These are phyloP conservation scores for Coccomyxa sp. DNA, from an alignment of 139 green algal genomes.

Conservation along the genomic window DNA sequence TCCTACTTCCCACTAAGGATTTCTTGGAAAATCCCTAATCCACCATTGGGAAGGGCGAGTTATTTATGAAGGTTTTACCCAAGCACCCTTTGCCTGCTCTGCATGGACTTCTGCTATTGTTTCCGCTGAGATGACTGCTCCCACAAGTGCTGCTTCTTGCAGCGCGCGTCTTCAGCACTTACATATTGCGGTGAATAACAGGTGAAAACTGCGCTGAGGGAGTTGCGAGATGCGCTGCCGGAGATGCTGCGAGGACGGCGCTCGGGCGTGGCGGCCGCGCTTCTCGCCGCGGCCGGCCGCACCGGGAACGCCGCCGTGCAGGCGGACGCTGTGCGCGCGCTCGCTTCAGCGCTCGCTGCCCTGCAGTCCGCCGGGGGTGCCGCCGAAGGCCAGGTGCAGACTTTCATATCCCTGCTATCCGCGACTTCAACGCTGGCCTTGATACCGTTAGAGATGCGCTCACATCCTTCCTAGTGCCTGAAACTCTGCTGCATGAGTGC, in stretches of 20 bases:
- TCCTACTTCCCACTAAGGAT: neutral
- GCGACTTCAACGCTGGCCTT: no score
- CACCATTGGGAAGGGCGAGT: neutral
- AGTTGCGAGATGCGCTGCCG: constrained; percentile 36
- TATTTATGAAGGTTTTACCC: neutral
- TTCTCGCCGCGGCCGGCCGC: constrained; percentile 51
- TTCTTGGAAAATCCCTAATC: neutral
- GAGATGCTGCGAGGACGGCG: constrained; percentile 56
- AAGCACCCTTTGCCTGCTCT: no score
- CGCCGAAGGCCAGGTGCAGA: neutral
- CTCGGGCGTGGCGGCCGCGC: constrained; percentile 62
- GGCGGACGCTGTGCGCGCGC: constrained; percentile 35
- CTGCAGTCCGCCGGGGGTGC: constrained; percentile 26
- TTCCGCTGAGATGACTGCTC: neutral
- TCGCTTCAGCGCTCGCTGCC: constrained; percentile 37
- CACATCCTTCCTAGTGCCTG: neutral
- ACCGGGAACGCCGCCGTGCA: constrained; percentile 30
- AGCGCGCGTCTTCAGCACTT: neutral
- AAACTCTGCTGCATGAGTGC: neutral
- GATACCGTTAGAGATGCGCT: no score
- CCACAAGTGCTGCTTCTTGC: neutral
- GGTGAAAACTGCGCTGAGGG: constrained; percentile 48
- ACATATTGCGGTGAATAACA: neutral
- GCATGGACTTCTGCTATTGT: neutral
- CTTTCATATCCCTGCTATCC: neutral